phyloP scores from a whole-genome alignment of 192 early-diverging fungal species.

The Chytriomyces sp. region DNA sequence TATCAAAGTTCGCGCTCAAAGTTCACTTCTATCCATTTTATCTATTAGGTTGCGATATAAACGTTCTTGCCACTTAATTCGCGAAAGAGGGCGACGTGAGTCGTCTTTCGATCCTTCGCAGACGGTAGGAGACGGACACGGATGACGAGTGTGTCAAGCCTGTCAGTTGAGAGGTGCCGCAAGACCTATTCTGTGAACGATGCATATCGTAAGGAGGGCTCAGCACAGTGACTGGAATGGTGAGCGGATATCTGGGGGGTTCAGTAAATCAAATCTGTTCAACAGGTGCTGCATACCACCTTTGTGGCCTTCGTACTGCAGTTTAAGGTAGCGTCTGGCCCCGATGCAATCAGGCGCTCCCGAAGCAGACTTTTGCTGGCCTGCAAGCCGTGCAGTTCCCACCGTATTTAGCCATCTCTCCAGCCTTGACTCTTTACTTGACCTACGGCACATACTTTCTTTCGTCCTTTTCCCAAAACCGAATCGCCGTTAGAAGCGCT shows the following conservation, averaged over 20 bases:
- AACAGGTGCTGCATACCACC: conserved; percentile 27
- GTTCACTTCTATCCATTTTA: too few species aligned
- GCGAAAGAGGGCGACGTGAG: neutral
- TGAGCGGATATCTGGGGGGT: neutral
- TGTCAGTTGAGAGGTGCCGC: too few species aligned
- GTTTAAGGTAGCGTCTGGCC: too few species aligned
- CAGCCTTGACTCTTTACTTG: neutral
- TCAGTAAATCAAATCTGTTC: neutral
- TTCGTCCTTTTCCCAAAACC: neutral
- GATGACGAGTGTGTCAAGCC: neutral
- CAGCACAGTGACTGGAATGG: conserved; percentile 27
- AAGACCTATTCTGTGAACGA: neutral
- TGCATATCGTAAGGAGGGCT: conserved; percentile 25
- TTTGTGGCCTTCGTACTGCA: conserved; percentile 27
- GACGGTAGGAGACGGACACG: too few species aligned
- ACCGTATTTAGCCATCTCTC: conserved; percentile 17
- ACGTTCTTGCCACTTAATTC: neutral
- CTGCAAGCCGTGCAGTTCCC: conserved; percentile 30
- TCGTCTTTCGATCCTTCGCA: neutral
- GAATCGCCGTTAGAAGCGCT: neutral
- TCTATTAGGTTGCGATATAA: neutral
- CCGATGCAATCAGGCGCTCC: too few species aligned
- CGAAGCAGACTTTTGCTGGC: conserved; percentile 3
- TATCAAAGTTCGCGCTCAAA: too few species aligned
- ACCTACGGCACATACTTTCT: conserved; percentile 24